Percentiles rank a stretch among this genome's conserved stretches.
phyloP scores from a whole-genome alignment of 371 early-diverging fungal genomes.

The Mucor racemosus region DNA sequence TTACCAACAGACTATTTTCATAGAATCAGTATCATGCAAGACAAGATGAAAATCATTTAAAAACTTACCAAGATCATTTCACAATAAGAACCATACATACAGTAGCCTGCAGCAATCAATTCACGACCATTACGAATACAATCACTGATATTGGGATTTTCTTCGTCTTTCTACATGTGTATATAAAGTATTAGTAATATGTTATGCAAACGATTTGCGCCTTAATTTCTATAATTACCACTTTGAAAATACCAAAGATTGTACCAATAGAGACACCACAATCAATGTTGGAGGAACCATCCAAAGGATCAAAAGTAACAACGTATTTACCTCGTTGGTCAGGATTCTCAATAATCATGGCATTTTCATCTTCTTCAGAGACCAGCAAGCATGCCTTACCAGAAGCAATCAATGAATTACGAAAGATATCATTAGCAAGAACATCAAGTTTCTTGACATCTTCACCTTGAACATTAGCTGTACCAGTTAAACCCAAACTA shows the following conservation, averaged over 20 bases:
- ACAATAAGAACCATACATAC: constrained; percentile 95
- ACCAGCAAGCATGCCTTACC: constrained; percentile 93
- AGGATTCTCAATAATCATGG: constrained; percentile 81
- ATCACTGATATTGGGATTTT: constrained; percentile 64
- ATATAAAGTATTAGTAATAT: background rate
- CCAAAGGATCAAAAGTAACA: constrained; percentile 97
- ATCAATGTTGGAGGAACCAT: constrained; percentile 97
- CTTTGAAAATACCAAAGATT: constrained; percentile 96
- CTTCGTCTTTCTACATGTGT: constrained; percentile 44
- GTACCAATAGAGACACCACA: constrained; percentile 98
- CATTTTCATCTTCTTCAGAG: constrained; percentile 96
- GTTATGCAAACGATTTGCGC: background rate
- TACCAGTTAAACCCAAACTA: constrained; percentile 87
- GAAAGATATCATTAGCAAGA: constrained; percentile 96
- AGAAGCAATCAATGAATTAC: constrained; percentile 90
- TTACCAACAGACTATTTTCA: constrained; percentile 78
- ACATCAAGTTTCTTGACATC: constrained; percentile 97
- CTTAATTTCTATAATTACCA: constrained; percentile 59
- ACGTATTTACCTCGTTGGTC: constrained; percentile 87
- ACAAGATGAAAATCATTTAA: background rate
- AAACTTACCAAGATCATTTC: constrained; percentile 70
- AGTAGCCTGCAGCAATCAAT: constrained; percentile 95
- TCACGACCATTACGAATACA: constrained; percentile 91
- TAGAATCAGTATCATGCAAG: constrained; percentile 19
- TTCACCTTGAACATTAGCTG: constrained; percentile 93